Percentiles rank a stretch among this genome's conserved stretches.
phyloP scores from a whole-genome alignment of 108 stramenopile species.

The Pinguiococcus pyrenoidosus region DNA sequence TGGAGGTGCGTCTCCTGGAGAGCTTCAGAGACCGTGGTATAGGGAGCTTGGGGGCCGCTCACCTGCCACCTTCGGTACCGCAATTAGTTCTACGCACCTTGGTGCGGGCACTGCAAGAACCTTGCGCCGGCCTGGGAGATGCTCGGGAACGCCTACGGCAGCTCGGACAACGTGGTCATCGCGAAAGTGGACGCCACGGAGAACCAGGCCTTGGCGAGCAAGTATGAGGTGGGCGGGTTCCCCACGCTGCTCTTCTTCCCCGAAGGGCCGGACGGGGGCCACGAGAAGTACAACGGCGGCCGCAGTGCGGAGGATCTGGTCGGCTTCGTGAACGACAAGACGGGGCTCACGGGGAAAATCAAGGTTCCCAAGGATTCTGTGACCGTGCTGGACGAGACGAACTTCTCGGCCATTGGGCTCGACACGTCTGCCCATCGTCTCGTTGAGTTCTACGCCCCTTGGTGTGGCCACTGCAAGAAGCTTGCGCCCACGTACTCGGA shows the following conservation, averaged over 20 bases:
- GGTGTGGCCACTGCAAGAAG: slow-evolving; percentile 30
- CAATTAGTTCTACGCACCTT: slow-evolving; percentile 25
- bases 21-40: too few relatives aligned
- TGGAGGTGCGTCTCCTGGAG: too few relatives aligned
- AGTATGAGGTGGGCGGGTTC: slow-evolving; percentile 29
- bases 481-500: slow-evolving; percentile 35
- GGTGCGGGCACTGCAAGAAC: slow-evolving; percentile 24
- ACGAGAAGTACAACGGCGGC: slow-evolving; percentile 25
- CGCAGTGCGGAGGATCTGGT: slow-evolving; percentile 17
- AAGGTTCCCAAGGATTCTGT: too few relatives aligned
- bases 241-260: slow-evolving; percentile 35
- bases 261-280: slow-evolving; percentile 13
- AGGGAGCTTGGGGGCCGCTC: too few relatives aligned
- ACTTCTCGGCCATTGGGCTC: slow-evolving; percentile 2
- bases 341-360: slow-evolving; percentile 3
- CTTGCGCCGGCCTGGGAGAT: slow-evolving; percentile 24
- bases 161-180: slow-evolving; percentile 9
- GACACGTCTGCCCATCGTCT: not conserved
- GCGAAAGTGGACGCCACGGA: slow-evolving; percentile 30
- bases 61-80: too few relatives aligned
- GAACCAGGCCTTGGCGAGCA: slow-evolving; percentile 3
- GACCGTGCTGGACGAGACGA: not conserved
- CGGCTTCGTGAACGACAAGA: slow-evolving; percentile 21
- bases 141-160: slow-evolving; percentile 8
- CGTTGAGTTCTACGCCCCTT: slow-evolving; percentile 35